phyloP scores from a whole-genome alignment of 108 stramenopile genomes.

The Fragilariopsis cylindrus region DNA sequence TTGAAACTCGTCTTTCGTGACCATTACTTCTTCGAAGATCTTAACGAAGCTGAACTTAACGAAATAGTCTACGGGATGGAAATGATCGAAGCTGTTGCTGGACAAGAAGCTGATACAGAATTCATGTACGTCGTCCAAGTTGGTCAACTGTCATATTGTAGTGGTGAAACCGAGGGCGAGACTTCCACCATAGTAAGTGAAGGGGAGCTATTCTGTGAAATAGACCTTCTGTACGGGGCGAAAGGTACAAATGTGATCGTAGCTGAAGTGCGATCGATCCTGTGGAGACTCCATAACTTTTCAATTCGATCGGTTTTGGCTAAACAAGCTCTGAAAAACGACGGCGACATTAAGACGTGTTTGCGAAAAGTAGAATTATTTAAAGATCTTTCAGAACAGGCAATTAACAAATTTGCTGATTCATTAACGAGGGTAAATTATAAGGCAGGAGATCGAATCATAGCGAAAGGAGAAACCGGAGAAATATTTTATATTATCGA shows the following conservation, averaged over 20 bases:
- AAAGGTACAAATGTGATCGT: constrained; percentile 59
- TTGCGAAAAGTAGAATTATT: constrained; percentile 65
- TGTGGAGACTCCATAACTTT: constrained; percentile 71
- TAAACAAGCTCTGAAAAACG: constrained; percentile 38
- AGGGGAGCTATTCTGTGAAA: constrained; percentile 82
- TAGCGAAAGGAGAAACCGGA: constrained; percentile 71
- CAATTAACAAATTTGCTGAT: constrained; percentile 38
- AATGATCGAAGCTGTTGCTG: constrained; percentile 40
- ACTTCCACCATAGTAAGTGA: constrained; percentile 41
- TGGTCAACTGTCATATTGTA: constrained; percentile 55
- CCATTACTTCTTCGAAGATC: constrained; percentile 66
- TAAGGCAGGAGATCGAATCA: constrained; percentile 57
- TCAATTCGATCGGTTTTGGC: constrained; percentile 69
- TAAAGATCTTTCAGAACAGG: constrained; percentile 19
- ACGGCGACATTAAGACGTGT: constrained; percentile 40
- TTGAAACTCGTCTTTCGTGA: constrained; percentile 55
- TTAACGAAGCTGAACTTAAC: constrained; percentile 46
- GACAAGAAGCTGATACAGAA: constrained; percentile 62
- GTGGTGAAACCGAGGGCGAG: constrained; percentile 39
- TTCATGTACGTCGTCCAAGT: constrained; percentile 74
- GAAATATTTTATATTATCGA: constrained; percentile 83
- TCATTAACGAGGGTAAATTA: constrained; percentile 33
- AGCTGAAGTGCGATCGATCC: constrained; percentile 30
- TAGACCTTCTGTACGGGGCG: constrained; percentile 84
- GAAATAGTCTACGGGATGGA: constrained; percentile 60